Evolutionary conservation across 2,329 filamentous ascomycete genomes (phyloP).

Genomic region (Beauveria pseudobassiana): DNA sequence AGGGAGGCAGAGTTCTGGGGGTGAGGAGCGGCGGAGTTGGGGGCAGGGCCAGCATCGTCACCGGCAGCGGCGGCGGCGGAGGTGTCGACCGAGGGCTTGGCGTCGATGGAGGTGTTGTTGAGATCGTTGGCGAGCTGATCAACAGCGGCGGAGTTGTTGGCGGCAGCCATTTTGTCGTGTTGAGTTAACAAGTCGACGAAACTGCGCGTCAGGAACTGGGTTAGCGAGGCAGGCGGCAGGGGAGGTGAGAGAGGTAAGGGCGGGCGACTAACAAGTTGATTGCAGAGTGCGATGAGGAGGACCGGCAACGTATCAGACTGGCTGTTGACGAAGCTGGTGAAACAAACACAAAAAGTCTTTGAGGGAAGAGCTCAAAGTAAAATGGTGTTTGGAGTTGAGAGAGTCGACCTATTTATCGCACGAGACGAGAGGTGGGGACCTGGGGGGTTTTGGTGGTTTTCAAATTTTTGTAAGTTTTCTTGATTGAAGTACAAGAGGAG

Average conservation of each 20-base stretch:
- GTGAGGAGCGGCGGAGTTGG: constrained; percentile 65
- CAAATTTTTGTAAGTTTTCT: constrained; percentile 51
- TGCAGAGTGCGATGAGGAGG: constrained; percentile 14
- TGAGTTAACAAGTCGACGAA: constrained; percentile 11
- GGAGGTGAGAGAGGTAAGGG: neutral
- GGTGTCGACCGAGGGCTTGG: constrained; percentile 67
- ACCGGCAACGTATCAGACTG: constrained; percentile 15
- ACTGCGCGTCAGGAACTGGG: constrained; percentile 12
- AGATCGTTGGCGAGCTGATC: constrained; percentile 77
- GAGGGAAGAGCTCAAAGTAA: constrained; percentile 21
- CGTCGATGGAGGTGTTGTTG: constrained; percentile 62
- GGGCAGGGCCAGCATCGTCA: constrained; percentile 57
- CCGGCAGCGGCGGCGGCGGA: constrained; percentile 40
- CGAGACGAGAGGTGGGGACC: constrained; percentile 27
- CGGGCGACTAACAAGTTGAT: constrained; percentile 5
- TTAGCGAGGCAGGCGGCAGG: constrained; percentile 5
- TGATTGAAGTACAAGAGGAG: constrained; percentile 44
- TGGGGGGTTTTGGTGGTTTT: constrained; percentile 49
- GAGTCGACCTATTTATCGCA: constrained; percentile 9
- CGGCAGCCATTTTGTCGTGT: constrained; percentile 49
- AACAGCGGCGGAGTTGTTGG: constrained; percentile 54
- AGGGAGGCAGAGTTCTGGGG: constrained; percentile 94
- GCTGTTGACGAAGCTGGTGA: constrained; percentile 20
- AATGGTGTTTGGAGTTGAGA: constrained; percentile 12
- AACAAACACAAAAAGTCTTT: constrained; percentile 23